A percentile compares a stretch with the other conserved stretches of the same genome.
Evolutionary conservation across 768 basidiomycete genomes (phyloP).

Genomic region (Neoboletus brunneissimus): DNA sequence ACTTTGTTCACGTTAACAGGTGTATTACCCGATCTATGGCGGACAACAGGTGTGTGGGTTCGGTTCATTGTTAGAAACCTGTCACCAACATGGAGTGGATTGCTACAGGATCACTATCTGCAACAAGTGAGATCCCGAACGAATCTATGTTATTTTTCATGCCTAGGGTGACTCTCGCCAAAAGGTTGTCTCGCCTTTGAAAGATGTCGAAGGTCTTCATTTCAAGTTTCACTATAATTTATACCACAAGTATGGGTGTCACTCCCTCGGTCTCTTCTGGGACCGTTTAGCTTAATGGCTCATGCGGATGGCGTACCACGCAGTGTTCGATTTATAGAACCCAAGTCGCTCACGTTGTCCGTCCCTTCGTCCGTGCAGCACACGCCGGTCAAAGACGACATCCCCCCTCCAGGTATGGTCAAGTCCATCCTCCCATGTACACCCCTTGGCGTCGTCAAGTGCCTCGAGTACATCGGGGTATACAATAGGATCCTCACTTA

Average conservation of each 20-base stretch:
- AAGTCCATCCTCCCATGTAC: conserved; percentile 98
- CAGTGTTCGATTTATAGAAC: conserved; percentile 91
- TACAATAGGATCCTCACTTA: conserved; percentile 92
- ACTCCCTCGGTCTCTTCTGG: not conserved
- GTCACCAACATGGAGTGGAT: conserved; percentile 3
- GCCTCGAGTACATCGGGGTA: conserved; percentile 84
- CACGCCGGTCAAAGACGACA: conserved; percentile 45
- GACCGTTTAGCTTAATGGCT: not conserved
- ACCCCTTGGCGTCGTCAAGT: conserved; percentile 94
- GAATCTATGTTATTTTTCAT: not conserved
- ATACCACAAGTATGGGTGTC: conserved; percentile 77
- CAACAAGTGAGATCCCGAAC: conserved; percentile 63
- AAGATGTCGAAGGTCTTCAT: conserved; percentile 97
- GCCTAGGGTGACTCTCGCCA: not conserved
- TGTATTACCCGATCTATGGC: conserved; percentile 97
- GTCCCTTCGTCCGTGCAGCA: conserved; percentile 33
- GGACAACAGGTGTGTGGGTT: conserved; percentile 64
- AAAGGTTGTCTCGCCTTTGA: conserved; percentile 89
- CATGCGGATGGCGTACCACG: not conserved
- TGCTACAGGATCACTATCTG: conserved; percentile 83
- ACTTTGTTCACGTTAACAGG: conserved; percentile 43
- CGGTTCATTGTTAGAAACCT: not conserved
- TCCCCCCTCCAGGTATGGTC: conserved; percentile 79
- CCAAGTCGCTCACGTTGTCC: conserved; percentile 59
- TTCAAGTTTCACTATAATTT: conserved; percentile 95